Base-by-base conservation (phyloP, 2,329 filamentous ascomycete genomes). In the Bipolaris victoriae region DNA sequence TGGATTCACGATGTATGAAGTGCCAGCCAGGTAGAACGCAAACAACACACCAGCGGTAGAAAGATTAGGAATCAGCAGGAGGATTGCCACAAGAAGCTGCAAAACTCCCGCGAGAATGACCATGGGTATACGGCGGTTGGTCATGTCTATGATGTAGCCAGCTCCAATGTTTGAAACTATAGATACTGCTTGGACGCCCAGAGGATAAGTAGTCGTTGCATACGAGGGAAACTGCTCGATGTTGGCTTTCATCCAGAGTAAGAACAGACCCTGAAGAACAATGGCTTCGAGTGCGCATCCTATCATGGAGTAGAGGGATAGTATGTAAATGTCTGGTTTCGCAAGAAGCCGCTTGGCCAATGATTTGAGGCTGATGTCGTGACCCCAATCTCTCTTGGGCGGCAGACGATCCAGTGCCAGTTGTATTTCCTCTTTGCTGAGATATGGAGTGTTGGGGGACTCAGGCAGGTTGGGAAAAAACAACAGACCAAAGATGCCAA, bases 161-260 rank as follows among this genome's bases (percentile, higher is more conserved):
- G 75, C 75, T 2, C 71, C 61, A 11, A 78, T 69, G 43, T 77
- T 76, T 6, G 83, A 84, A 0, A 82, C 71, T 35, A 87, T 86
- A 2, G 84, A 85, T 0, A 83, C 80, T 0, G 83, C 84, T 0
- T 84, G 80, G 0, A 87, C 81, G 1, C 83, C 84, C 0, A 84
- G 82, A 0, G 84, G 84, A 47, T 86, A 86, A 62, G 84, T 82
- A 64, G 86, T 87, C 10, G 82, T 77, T 61, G 86, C 81, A 0
- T 77, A 48, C 0, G 84, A 76, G 0, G 77, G 66, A 44, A 69
- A 68, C 15, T 62, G 45, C 11, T 43, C 45, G 9, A 61, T 56
- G 31, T 69, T 49, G 16, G 63, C 60, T 41, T 67, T 70, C 59
- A 70, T 64, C 66, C 66, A 70, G 5, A 70, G 58, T 2, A 70